phyloP scores from a whole-genome alignment of 2,329 filamentous ascomycete genomes.

The Epichloe uncinata region DNA sequence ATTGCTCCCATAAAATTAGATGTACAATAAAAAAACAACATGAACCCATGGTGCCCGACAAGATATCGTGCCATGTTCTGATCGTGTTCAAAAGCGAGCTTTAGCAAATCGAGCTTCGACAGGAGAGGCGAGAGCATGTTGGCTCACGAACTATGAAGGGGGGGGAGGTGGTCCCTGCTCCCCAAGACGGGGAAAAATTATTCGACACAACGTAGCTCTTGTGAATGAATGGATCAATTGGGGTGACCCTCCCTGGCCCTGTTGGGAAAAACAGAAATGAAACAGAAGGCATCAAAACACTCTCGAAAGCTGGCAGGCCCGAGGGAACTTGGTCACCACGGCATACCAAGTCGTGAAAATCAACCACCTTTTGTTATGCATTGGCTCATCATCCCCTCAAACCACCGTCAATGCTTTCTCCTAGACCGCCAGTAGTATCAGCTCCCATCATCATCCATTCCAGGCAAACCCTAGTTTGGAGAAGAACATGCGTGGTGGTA shows the following conservation, averaged over 20 bases:
- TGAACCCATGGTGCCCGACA: slow-evolving; percentile 1
- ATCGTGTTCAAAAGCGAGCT: neutral
- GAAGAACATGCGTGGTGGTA: neutral
- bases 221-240: too few relatives aligned
- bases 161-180: neutral
- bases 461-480: neutral
- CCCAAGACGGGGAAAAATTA: too few relatives aligned
- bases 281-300: neutral
- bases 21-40: slow-evolving; percentile 13
- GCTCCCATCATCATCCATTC: neutral
- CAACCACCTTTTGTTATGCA: neutral
- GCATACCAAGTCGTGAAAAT: slow-evolving; percentile 7
- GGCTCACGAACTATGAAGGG: too few relatives aligned
- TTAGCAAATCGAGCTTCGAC: neutral
- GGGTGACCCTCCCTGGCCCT: too few relatives aligned
- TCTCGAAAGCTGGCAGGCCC: neutral
- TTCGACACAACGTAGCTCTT: too few relatives aligned
- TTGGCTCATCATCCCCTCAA: slow-evolving; percentile 3
- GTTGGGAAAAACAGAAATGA: too few relatives aligned
- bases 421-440: neutral
- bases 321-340: neutral
- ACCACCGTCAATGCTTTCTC: neutral
- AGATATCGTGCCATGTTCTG: neutral
- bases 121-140: neutral
- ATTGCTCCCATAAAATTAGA: slow-evolving; percentile 11